Conservation (phyloP, 2,329 filamentous ascomycete genomes). For the Neofusicoccum kwambonambiense region DNA sequence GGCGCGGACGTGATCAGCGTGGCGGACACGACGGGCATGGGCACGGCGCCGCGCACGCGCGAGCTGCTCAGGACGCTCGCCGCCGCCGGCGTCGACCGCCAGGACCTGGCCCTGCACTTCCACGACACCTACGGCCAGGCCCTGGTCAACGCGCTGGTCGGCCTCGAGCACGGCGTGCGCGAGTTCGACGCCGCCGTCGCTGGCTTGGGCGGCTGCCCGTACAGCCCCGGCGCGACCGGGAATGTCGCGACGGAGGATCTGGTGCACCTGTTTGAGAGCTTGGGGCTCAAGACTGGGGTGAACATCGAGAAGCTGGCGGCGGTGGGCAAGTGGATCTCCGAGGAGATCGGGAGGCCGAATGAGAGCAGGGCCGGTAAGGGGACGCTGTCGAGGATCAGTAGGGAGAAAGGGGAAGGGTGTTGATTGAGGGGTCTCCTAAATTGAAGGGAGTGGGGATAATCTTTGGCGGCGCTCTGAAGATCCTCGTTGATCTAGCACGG, state of each 20-base stretch:
- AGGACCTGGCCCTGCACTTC: conserved; percentile 79
- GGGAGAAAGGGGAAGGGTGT: conserved; percentile 4
- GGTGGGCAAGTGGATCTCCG: conserved; percentile 41
- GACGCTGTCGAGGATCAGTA: conserved; percentile 13
- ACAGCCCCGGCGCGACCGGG: conserved; percentile 79
- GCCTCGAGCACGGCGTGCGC: conserved; percentile 72
- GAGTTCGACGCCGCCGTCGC: conserved; percentile 79
- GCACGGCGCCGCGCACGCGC: conserved; percentile 69
- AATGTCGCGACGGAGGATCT: conserved; percentile 85
- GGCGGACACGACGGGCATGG: conserved; percentile 89
- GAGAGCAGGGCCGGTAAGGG: conserved; percentile 37
- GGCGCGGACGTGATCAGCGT: conserved; percentile 89
- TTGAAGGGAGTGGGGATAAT: not conserved
- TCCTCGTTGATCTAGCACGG: not conserved
- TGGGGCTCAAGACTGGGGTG: conserved; percentile 74
- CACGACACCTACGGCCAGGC: conserved; percentile 88
- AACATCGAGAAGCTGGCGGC: conserved; percentile 37
- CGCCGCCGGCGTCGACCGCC: conserved; percentile 65
- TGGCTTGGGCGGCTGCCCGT: conserved; percentile 81
- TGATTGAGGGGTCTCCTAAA: not conserved
- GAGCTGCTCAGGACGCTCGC: conserved; percentile 64
- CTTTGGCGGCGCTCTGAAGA: not conserved
- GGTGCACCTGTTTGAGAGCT: conserved; percentile 70
- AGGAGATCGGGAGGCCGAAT: conserved; percentile 34
- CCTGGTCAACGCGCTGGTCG: conserved; percentile 76